Evolutionary conservation across 371 early-diverging fungal species (phyloP), one percentile per base, ranked within the genome.

Genomic region (Lichtheimia ramosa): DNA sequence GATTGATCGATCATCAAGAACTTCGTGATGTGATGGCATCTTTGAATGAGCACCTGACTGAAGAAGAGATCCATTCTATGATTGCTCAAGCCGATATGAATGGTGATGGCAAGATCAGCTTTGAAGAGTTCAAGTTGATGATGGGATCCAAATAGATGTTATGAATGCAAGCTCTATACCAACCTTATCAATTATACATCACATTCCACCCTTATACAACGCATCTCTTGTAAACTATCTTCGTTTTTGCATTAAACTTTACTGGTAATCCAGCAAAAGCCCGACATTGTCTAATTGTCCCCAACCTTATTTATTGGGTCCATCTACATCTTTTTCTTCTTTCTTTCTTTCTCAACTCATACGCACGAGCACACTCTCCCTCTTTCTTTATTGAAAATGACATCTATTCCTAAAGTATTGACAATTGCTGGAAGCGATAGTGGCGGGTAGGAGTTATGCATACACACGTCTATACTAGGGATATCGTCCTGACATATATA

Each of bases 1-100:
- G 92, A 41, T 76, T 74, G 72, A 90, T 92, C 68, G 77, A 82
- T 48, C 83, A 85, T 55, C 83, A 86, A 18, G 89, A 87, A 61
- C 70, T 90, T 42, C 65, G 71, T n/a, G 62, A 69, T 34, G 77
- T 73, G 43, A 66, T 90, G 74, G 60, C 59, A 48, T 66, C 71
- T 3, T 81, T 85, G 54, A 87, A 87, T 16, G 89, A 90, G 64
- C 63, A 71, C 5, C 77, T 87, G 41, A 61, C 82, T 13, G 65
- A 75, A 28, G 83, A 83, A 25, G 88, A 90, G 54, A 64, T 88
- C 56, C 79, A 88, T 10, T 85, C 85, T 48, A 88, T 90, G 88
- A 71, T 90, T 51, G 70, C 74, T 43, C 86, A 77, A 48, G 82
- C 79, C 5, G 82, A 82, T 60, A 70, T 48, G 52, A 70, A 82